These are phyloP conservation scores for Onygenales sp. DNA, from an alignment of 2,329 filamentous ascomycete genomes.

Conservation along the genomic window DNA sequence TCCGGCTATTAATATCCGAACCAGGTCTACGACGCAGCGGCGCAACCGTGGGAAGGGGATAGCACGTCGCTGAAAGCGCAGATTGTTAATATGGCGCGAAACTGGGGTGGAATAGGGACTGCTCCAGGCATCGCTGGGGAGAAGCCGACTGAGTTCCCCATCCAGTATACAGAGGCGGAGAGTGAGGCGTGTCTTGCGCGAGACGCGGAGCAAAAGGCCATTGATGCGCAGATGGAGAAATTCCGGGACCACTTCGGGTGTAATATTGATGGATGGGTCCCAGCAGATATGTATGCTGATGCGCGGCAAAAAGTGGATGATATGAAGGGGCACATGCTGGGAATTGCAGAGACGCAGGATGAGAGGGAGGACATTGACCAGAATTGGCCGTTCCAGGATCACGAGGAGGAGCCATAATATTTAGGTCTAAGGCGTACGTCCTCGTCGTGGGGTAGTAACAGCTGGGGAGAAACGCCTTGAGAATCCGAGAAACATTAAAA, in stretches of 20 bases:
- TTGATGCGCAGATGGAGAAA: slow-evolving; percentile 4
- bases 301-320: slow-evolving; percentile 2
- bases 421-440: no score
- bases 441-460: no score
- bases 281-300: slow-evolving; percentile 4
- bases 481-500: no score
- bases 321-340: slow-evolving; percentile 5
- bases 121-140: background rate
- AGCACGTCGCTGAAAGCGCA: slow-evolving; percentile 7
- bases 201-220: slow-evolving; percentile 3
- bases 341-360: slow-evolving; percentile 6
- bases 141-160: slow-evolving; percentile 4
- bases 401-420: background rate
- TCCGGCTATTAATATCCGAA: background rate
- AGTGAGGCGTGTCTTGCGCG: background rate
- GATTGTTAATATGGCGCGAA: slow-evolving; percentile 4
- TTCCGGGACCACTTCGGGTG: slow-evolving; percentile 4
- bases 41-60: slow-evolving; percentile 11
- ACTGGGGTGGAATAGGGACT: slow-evolving; percentile 1
- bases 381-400: slow-evolving; percentile 10
- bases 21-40: slow-evolving; percentile 5
- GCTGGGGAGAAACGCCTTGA: no score
- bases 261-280: slow-evolving; percentile 7
- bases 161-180: slow-evolving; percentile 4
- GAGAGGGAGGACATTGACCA: slow-evolving; percentile 3